Evolutionary conservation across 2,329 filamentous ascomycete genomes (phyloP), one percentile per base, ranked within the genome.

Genomic region (Fusarium sp.): DNA sequence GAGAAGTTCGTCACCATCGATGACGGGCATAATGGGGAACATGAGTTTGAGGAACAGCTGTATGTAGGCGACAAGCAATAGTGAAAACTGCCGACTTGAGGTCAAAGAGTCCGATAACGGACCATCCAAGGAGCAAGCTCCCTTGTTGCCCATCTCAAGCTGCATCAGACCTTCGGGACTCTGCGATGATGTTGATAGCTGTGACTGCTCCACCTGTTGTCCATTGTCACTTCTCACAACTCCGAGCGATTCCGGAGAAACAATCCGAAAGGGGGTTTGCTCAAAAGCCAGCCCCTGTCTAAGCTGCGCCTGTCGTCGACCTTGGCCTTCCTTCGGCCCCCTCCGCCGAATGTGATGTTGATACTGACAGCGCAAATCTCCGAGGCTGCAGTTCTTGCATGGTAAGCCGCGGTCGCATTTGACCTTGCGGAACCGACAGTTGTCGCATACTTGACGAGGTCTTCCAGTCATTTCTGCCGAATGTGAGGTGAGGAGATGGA

Each of bases 321-420:
- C 80, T 29, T 77, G 73, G n/a, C 80, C 80, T 34, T 73, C 69
- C 56, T 77, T 75, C 6, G 79, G 77, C 1, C 80, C 80, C 18
- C 79, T 80, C 35, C 79, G 74, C 14, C 78, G 77, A 22, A 80
- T 76, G 24, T 70, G 77, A 65, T 81, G 79, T n/a, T 76, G 72
- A 62, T 81, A 81, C 31, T 77, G 76, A 45, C 80, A 81, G 29
- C 65, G 75, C 57, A 81, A 71, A n/a, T 75, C 69, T 5, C 74
- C 74, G 31, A 71, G 61, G 60, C 74, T 65, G 72, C 80, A 81
- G 56, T 78, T 80, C 64, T 70, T 76, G 60, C 79, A 81, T 9
- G 79, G 80, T 29, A 75, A 52, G 3, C 74, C 78, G 14, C 80
- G 79, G 64, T 82, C 80, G 61, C 80, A 82, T 63, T 80, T 82